phyloP scores from a whole-genome alignment of 768 basidiomycete genomes.

The Ramaria rubella region DNA sequence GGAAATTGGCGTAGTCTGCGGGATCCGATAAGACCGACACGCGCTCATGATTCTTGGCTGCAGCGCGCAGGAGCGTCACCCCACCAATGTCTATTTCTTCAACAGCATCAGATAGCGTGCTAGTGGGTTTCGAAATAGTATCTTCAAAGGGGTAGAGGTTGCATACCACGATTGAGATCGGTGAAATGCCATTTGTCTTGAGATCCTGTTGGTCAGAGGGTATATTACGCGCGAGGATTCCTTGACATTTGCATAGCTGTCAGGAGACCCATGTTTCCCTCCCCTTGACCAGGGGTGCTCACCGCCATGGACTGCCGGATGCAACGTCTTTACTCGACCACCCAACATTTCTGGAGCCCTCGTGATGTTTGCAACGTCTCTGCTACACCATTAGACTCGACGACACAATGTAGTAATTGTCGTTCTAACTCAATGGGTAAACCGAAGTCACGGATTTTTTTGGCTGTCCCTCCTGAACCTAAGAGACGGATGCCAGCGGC shows the following conservation, averaged over 20 bases:
- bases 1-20: conserved; percentile 76
- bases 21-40: conserved; percentile 88
- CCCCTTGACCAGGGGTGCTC: conserved; percentile 15
- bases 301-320: conserved; percentile 98
- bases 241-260: conserved; percentile 32
- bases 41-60: conserved; percentile 95
- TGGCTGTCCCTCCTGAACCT: conserved; percentile 96
- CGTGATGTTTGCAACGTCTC: conserved; percentile 96
- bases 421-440: conserved; percentile 77
- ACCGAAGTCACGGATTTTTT: conserved; percentile 92
- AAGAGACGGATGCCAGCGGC: conserved; percentile 79
- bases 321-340: conserved; percentile 95
- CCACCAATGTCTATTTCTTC: conserved; percentile 99
- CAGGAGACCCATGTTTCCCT: background rate
- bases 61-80: conserved; percentile 93
- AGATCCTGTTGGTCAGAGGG: conserved; percentile 88
- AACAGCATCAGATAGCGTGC: conserved; percentile 86
- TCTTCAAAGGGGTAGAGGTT: conserved; percentile 96
- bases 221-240: conserved; percentile 90
- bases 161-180: conserved; percentile 96
- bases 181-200: conserved; percentile 73
- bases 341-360: conserved; percentile 99
- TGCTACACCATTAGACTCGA: conserved; percentile 25
- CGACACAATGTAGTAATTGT: background rate
- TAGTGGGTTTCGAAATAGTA: conserved; percentile 81